These are phyloP conservation scores for Acacia concinna DNA, from an alignment of 331 rosid genomes.

Conservation along the genomic window DNA sequence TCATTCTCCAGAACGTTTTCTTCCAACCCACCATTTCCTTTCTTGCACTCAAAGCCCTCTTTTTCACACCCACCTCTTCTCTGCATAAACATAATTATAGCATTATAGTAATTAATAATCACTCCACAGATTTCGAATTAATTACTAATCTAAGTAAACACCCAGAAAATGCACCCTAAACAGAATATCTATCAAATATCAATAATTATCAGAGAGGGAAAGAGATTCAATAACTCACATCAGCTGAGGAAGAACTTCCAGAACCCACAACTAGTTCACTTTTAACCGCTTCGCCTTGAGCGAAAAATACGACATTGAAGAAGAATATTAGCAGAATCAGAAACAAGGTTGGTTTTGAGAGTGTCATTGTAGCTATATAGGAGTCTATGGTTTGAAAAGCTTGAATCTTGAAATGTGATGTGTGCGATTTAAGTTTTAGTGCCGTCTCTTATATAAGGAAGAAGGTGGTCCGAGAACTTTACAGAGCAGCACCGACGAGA, in stretches of 20 bases:
- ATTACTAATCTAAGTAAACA: background rate
- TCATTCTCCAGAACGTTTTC: conserved; percentile 54
- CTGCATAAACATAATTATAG: conserved; percentile 35
- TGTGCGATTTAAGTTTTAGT: background rate
- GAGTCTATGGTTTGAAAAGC: no score
- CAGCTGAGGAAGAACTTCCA: conserved; percentile 19
- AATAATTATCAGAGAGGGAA: background rate
- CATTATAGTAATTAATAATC: background rate
- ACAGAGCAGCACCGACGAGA: conserved; percentile 42
- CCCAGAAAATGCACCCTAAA: background rate
- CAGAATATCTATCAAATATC: background rate
- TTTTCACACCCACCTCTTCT: conserved; percentile 43
- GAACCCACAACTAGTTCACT: conserved; percentile 33
- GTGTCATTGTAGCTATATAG: conserved; percentile 40
- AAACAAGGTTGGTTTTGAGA: conserved; percentile 34
- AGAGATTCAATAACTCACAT: conserved; percentile 39
- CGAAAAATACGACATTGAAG: conserved; percentile 33
- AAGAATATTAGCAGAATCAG: conserved; percentile 39
- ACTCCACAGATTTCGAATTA: background rate
- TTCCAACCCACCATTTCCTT: conserved; percentile 40
- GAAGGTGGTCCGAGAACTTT: conserved; percentile 7
- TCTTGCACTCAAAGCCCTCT: conserved; percentile 42
- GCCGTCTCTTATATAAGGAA: conserved; percentile 11
- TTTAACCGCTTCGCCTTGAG: conserved; percentile 39
- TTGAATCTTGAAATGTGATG: background rate